Evolutionary conservation across 192 early-diverging fungal genomes (phyloP).

Genomic region (Cetraspora pellucida): DNA sequence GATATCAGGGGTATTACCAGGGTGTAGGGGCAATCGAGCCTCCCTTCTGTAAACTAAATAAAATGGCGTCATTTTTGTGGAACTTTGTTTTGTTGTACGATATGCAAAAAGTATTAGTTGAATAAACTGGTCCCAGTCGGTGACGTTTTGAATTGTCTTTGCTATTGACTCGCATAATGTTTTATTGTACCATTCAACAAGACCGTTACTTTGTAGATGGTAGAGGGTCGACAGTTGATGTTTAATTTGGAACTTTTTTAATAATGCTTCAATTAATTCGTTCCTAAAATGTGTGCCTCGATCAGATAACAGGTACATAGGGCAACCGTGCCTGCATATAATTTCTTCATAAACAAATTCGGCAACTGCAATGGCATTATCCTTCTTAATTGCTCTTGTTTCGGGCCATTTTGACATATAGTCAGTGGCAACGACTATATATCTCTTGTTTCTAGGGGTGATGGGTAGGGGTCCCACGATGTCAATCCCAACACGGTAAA

Average conservation of each 20-base stretch:
- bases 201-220: background rate
- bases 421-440: constrained; percentile 37
- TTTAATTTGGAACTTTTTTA: background rate
- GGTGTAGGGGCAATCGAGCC: background rate
- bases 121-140: background rate
- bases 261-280: background rate
- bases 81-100: background rate
- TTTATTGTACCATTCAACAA: no score
- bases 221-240: background rate
- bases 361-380: constrained; percentile 26
- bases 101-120: background rate
- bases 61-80: background rate
- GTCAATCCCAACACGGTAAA: background rate
- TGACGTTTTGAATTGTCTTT: no score
- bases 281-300: constrained; percentile 37
- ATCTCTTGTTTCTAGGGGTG: constrained; percentile 27
- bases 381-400: constrained; percentile 26
- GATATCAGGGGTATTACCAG: no score
- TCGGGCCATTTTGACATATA: constrained; percentile 40
- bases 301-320: constrained; percentile 34
- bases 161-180: no score
- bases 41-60: background rate
- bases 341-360: no score
- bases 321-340: constrained; percentile 38
- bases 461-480: constrained; percentile 15